Evolutionary conservation across 768 basidiomycete genomes (phyloP).

Genomic region (Pholiota molesta): DNA sequence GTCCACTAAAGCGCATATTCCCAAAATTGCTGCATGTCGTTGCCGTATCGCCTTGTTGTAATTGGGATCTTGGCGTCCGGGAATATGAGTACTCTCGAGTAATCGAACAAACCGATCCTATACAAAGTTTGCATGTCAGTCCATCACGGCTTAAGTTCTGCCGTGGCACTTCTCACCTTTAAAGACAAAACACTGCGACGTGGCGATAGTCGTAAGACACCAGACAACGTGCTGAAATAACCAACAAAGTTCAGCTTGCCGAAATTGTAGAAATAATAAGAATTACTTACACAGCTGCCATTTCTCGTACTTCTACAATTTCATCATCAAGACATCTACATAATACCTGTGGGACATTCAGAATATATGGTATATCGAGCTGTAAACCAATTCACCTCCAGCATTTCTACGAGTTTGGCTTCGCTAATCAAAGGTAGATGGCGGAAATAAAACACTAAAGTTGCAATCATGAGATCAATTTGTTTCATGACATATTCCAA

Average conservation of each 20-base stretch:
- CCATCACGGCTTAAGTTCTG: background rate
- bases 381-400: constrained; percentile 55
- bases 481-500: background rate
- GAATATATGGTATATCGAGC: background rate
- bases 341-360: constrained; percentile 52
- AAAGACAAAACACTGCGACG: constrained; percentile 74
- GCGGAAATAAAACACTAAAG: constrained; percentile 84
- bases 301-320: constrained; percentile 87
- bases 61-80: constrained; percentile 58
- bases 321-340: constrained; percentile 85
- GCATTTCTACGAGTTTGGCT: constrained; percentile 72
- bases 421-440: constrained; percentile 83
- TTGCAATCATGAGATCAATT: background rate
- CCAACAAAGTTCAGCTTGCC: background rate
- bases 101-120: constrained; percentile 83
- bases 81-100: constrained; percentile 68
- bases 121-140: constrained; percentile 8
- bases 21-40: constrained; percentile 89
- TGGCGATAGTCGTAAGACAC: constrained; percentile 81
- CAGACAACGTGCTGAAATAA: constrained; percentile 66
- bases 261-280: background rate
- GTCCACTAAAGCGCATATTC: constrained; percentile 91
- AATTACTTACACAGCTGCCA: constrained; percentile 74
- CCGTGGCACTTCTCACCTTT: constrained; percentile 45
- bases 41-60: constrained; percentile 77